Percentiles rank a stretch among this genome's conserved stretches.
Conservation (phyloP, 2,329 filamentous ascomycete species). For the Colletotrichum sp. region DNA sequence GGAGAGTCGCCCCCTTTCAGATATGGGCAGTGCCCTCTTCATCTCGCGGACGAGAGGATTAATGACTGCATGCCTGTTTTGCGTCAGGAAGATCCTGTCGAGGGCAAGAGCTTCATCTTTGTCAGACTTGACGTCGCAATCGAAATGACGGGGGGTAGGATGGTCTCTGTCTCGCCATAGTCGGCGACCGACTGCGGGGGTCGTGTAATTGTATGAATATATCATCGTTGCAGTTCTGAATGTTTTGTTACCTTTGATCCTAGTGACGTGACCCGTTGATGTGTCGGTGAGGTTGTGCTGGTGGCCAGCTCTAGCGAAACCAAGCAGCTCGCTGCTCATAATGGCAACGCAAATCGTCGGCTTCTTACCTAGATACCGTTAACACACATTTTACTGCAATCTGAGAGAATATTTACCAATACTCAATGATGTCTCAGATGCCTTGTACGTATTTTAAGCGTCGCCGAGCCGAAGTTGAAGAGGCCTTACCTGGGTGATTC, state of each 20-base stretch:
- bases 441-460: rapidly evolving
- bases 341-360: neutral
- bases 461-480: neutral
- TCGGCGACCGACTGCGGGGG: rapidly evolving
- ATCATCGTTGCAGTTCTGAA: neutral
- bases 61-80: neutral
- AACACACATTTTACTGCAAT: neutral
- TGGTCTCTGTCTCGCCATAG: neutral
- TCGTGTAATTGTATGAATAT: neutral
- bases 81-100: neutral
- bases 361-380: neutral
- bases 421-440: neutral
- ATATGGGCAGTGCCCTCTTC: neutral
- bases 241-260: neutral
- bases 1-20: neutral
- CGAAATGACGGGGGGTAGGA: neutral
- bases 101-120: neutral
- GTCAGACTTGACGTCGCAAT: neutral
- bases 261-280: neutral
- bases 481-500: neutral
- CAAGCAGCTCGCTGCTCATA: neutral
- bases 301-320: neutral
- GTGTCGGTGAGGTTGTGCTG: neutral
- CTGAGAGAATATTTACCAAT: neutral
- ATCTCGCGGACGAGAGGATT: neutral